Evolutionary conservation across 1,139 yeast genomes (phyloP).

Genomic region (Scheffersomyces cryptocercus): DNA sequence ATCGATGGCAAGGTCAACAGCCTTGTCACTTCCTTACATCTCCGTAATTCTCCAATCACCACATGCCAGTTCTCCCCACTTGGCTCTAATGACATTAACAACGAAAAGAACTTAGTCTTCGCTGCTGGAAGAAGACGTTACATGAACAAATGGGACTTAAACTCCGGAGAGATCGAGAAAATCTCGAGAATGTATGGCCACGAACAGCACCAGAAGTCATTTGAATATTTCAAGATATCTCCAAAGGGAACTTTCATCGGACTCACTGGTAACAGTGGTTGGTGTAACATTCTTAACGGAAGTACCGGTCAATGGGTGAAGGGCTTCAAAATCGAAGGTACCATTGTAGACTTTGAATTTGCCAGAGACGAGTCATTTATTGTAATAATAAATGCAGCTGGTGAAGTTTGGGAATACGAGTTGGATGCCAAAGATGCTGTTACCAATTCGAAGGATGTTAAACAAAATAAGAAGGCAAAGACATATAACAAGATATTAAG

Average conservation of each 20-base stretch:
- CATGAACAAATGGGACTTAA: constrained; percentile 89
- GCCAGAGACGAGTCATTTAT: constrained; percentile 53
- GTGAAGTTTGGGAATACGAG: constrained; percentile 90
- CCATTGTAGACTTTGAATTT: constrained; percentile 78
- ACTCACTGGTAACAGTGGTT: constrained; percentile 81
- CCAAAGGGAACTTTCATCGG: constrained; percentile 73
- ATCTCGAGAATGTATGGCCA: constrained; percentile 90
- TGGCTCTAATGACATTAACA: constrained; percentile 35
- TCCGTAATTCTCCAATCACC: constrained; percentile 78
- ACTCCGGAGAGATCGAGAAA: constrained; percentile 75
- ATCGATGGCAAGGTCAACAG: constrained; percentile 88
- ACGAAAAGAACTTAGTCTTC: constrained; percentile 49
- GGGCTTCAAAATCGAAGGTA: constrained; percentile 88
- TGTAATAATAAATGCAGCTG: constrained; percentile 71
- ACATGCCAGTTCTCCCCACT: constrained; percentile 63
- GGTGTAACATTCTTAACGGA: constrained; percentile 82
- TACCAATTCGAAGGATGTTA: constrained; percentile 1
- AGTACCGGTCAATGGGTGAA: constrained; percentile 80
- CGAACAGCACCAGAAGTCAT: constrained; percentile 79
- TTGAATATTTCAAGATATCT: constrained; percentile 79
- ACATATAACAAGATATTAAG: constrained; percentile 42
- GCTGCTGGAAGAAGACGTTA: constrained; percentile 93
- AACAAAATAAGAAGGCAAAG: constrained; percentile 19
- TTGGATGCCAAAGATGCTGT: constrained; percentile 26
- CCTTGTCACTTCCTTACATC: constrained; percentile 77